phyloP scores from a whole-genome alignment of 2,329 filamentous ascomycete genomes.

The Calonectria multiphialidica region DNA sequence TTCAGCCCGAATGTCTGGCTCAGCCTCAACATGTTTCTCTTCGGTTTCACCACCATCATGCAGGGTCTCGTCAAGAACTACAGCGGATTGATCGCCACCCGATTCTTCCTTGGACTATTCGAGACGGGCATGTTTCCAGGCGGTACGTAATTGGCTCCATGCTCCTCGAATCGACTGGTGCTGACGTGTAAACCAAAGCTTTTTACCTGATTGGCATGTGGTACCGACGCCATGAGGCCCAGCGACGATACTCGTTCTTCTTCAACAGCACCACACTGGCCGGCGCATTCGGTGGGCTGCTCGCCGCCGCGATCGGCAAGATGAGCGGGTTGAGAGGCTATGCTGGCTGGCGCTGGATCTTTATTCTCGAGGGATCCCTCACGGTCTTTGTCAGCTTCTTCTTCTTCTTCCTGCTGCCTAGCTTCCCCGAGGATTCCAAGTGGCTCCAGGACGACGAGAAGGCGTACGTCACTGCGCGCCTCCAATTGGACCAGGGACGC shows the following conservation, averaged over 20 bases:
- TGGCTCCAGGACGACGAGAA: constrained; percentile 81
- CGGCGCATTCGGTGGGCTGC: constrained; percentile 86
- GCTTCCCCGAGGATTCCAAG: constrained; percentile 80
- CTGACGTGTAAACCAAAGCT: constrained; percentile 47
- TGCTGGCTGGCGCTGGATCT: constrained; percentile 84
- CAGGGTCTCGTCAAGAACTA: constrained; percentile 87
- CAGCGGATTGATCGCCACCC: constrained; percentile 79
- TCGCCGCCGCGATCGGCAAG: constrained; percentile 90
- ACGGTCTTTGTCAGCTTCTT: constrained; percentile 72
- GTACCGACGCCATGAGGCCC: constrained; percentile 89
- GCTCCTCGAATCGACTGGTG: constrained; percentile 50
- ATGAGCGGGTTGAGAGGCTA: constrained; percentile 81
- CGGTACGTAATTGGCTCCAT: constrained; percentile 40
- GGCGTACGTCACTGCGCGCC: constrained; percentile 72
- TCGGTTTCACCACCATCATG: constrained; percentile 79
- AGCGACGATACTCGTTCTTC: constrained; percentile 94
- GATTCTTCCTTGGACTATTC: constrained; percentile 87
- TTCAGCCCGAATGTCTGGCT: constrained; percentile 77
- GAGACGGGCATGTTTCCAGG: constrained; percentile 79
- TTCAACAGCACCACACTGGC: constrained; percentile 86
- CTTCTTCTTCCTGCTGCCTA: constrained; percentile 78
- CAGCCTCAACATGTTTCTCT: constrained; percentile 85
- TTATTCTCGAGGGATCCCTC: constrained; percentile 80
- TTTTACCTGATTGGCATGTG: constrained; percentile 87
- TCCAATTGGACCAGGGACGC: constrained; percentile 76